Percentiles rank a stretch among this genome's conserved stretches.
Evolutionary conservation across 345 rosid species (phyloP).

Genomic region (Populus deltoides): DNA sequence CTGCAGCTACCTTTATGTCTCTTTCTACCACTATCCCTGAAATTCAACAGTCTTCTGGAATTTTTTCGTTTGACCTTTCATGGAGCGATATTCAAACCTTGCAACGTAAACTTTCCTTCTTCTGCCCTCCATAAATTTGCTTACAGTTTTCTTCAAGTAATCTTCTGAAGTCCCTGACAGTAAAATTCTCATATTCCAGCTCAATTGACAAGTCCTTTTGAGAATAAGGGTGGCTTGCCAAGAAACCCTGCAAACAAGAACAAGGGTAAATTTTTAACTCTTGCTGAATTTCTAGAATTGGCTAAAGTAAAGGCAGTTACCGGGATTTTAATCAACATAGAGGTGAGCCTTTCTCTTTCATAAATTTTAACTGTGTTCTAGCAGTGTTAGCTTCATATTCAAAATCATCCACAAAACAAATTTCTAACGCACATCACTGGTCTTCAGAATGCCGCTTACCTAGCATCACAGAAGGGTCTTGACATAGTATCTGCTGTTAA

Average conservation of each 20-base stretch:
- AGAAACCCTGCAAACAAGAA: constrained; percentile 70
- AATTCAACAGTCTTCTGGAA: constrained; percentile 55
- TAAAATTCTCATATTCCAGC: constrained; percentile 47
- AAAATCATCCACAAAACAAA: background rate
- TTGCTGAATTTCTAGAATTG: constrained; percentile 59
- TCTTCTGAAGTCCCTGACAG: background rate
- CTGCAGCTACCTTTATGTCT: constrained; percentile 51
- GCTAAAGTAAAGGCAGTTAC: constrained; percentile 68
- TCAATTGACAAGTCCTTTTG: constrained; percentile 59
- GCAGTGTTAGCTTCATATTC: background rate
- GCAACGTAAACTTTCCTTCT: constrained; percentile 46
- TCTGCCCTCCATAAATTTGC: background rate
- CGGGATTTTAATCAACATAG: constrained; percentile 68
- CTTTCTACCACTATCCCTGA: constrained; percentile 54
- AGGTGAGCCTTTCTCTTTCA: constrained; percentile 37
- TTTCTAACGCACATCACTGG: background rate
- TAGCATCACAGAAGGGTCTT: constrained; percentile 74
- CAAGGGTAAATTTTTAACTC: constrained; percentile 60
- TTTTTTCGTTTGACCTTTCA: constrained; percentile 82
- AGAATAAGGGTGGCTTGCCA: constrained; percentile 11
- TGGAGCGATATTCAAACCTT: constrained; percentile 83
- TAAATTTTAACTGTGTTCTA: background rate
- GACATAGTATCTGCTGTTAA: constrained; percentile 49
- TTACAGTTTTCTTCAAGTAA: background rate
- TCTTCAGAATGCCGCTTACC: constrained; percentile 77